Base-by-base conservation (phyloP, 148 eudicot species). In the Chenopodium quinoa region DNA sequence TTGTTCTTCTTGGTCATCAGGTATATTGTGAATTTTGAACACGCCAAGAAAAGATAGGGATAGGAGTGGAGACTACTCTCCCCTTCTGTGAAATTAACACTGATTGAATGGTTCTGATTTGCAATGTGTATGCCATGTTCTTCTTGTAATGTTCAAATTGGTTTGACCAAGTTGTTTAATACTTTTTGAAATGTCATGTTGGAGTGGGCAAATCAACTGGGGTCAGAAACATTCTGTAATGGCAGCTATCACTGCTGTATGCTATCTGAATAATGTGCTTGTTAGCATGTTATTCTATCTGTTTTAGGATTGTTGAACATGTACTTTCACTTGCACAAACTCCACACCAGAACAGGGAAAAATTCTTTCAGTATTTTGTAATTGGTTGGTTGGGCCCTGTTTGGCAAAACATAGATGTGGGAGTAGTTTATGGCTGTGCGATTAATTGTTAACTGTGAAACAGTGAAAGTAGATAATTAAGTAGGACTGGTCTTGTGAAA, bases 1-100 rank as follows among this genome's bases (percentile, higher is more conserved):
- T 81, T 94, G 98, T 86, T 89, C 97, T 81, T 90, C 93, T 63
- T 88, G 90, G 91, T 89, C 92, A 75, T 88, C 98, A 88, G 98
- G 98, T 94, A 60, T 70, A 75, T 81, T 75, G 76, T 78, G 79
- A 75, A 69, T 77, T 64, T 71, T 47, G 62, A 16, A 27, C 8
- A 9, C 20, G 19, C 32, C 19, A 58, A 48, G 27, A 22, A 72
- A 1, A 52, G 23, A 68, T 14, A 60, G 64, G 65, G 40, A 40
- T 60, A 29, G 32, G 46, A 22, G 48, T 23, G 27, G 27, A n/a
- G 50, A 2, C 70, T 32, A 48, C 19, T 17, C 32, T 13, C 64
- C 65, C 65, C 0, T 34, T 25, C 60, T 40, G 34, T 77, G 37
- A 64, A 14, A 2, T 65, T 27, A 23, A 1, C 68, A 47, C 22